Evolutionary conservation across 1,139 yeast species (phyloP), one percentile per base, ranked within the genome.

Genomic region (Oligophagozyma castellii): DNA sequence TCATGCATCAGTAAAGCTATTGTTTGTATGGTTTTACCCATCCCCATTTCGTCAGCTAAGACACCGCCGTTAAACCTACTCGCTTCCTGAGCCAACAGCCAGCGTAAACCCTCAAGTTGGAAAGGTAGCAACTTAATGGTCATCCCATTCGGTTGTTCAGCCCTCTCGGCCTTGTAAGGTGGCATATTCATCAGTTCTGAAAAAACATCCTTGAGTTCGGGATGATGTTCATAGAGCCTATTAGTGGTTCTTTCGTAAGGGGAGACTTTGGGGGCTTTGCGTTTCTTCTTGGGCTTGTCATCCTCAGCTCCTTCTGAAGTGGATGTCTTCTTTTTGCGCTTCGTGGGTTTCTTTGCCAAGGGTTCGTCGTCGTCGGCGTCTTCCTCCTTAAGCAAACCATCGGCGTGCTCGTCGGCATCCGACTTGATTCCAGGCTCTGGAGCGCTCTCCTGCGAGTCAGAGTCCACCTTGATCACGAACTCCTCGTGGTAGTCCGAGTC

Each of bases 11-110:
- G 70, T 31, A 89, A 57, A 0, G 93, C 89, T 36, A 89, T 86
- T 16, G 94, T 83, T 55, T 89, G 98, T 29, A 89, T 84, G 1
- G 98, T 89, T 48, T 89, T 89, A 42, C 98, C 98, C 96, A 89
- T 86, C 28, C 98, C 98, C 98, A 89, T 89, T 55, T 89, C 99
- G 58, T 89, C 99, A 3, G 98, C 98, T 28, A 89, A 59, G n/a
- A 89, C 75, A 4, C 98, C 98, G 14, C 98, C 96, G 12, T 67
- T 63, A 51, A 79, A 89, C 12, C 36, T 38, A 13, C 84, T 67
- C 19, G 71, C 71, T 51, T 89, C 98, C 55, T 89, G 96, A 30
- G 70, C 65, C 12, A 70, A 44, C 34, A 89, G 64, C 99, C 99
- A 89, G 46, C 79, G 70, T 29, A 89, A 61, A 15, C 98, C 98